These are phyloP conservation scores for Plasmodium cynomolgi DNA, from an alignment of 169 alveolate genomes.

Conservation along the genomic window DNA sequence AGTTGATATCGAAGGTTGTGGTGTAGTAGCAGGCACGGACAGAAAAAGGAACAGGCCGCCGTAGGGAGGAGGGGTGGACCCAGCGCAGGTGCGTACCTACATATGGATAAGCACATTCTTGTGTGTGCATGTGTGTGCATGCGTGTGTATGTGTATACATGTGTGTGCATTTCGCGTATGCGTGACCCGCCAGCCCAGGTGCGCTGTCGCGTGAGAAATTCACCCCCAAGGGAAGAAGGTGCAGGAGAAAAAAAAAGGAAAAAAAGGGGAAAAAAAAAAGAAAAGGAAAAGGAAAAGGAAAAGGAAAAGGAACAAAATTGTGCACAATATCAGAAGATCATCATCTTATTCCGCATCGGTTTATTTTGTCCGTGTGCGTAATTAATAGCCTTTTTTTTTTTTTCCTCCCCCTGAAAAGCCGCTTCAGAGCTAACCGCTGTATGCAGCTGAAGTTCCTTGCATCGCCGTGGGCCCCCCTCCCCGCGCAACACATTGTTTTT, in stretches of 20 bases:
- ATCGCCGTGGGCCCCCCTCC: neutral
- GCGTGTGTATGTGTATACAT: neutral
- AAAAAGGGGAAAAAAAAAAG: no score
- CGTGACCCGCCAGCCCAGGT: neutral
- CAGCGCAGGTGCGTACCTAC: neutral
- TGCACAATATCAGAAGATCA: neutral
- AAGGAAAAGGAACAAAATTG: neutral
- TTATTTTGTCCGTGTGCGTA: neutral
- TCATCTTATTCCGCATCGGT: neutral
- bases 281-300: no score
- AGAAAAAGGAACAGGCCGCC: neutral
- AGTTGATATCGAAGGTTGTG: constrained; percentile 7
- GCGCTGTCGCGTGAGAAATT: neutral
- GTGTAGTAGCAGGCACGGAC: neutral
- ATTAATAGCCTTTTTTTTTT: neutral
- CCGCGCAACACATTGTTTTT: neutral
- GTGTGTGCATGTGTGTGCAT: neutral
- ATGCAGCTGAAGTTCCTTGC: neutral
- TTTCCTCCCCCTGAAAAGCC: neutral
- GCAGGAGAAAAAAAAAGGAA: neutral
- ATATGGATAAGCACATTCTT: neutral
- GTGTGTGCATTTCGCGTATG: neutral
- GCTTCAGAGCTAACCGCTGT: neutral
- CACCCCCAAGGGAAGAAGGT: neutral
- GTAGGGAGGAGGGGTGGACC: neutral